Base-by-base conservation (phyloP, 331 rosid genomes). In the Malus hybrid region DNA sequence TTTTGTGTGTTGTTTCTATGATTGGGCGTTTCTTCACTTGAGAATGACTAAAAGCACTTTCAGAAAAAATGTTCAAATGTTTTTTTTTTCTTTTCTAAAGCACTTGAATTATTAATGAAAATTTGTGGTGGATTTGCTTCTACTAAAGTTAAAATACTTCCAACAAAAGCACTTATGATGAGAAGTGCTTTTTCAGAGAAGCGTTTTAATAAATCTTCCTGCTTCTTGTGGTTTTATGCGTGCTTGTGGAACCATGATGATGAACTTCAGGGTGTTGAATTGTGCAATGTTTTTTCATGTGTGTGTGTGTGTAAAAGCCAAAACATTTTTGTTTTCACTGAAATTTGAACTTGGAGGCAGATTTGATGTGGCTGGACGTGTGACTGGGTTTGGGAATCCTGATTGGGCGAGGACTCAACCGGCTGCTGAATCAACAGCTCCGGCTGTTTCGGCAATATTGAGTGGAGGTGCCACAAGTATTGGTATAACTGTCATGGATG, bases 401-500 rank as follows among this genome's bases (percentile, higher is more conserved):
- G 96, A 91, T 19, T 93, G 98, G 98, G 84, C 81, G 50, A 91
- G 85, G 88, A 91, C 98, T 83, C 98, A 93, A 83, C 73, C 86
- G 0, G 86, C 81, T 82, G 93, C 97, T 69, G 82, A 78, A 16
- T 88, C 87, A 13, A 88, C 96, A 13, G 95, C 98, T 69, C 95
- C 96, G 20, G 79, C 92, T n/a, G 83, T 91, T 72, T 60, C 72
- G 85, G 77, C 88, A 36, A 60, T 94, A 65, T 84, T 88, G 11
- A 76, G 52, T 20, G 96, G 85, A 60, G 98, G 98, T 69, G 98
- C 96, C 61, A 90, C 88, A 34, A 90, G 90, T 76, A 78, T 87
- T 64, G 98, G 98, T 76, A 90, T 77, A 85, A 93, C 97, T 78
- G 85, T 88, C 79, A 87, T 91, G 98, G 98, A 93, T 75, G 98